Conservation (phyloP, 106 monocot genomes). For the Acorus gramineus region DNA sequence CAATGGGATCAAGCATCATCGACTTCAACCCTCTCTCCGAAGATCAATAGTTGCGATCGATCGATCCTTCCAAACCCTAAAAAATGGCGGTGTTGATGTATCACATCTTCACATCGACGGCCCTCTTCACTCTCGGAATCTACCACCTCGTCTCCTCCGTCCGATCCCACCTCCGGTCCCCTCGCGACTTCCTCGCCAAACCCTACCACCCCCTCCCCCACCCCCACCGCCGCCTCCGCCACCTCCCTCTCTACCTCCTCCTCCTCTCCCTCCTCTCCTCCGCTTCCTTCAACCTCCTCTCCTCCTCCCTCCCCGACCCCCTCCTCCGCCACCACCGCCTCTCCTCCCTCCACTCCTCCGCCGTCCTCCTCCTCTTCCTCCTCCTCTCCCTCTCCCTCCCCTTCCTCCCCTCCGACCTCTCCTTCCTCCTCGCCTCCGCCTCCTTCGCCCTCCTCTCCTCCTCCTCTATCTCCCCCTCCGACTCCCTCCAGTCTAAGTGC, state of each 20-base stretch:
- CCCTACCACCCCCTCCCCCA: constrained; percentile 15
- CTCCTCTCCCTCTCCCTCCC: constrained; percentile 15
- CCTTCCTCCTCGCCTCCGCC: constrained; percentile 32
- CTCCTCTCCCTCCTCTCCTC: constrained; percentile 1
- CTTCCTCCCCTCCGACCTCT: constrained; percentile 29
- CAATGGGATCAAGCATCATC: no score
- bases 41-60: no score
- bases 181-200: constrained; percentile 12
- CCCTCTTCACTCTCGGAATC: constrained; percentile 39
- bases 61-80: no score
- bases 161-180: constrained; percentile 7
- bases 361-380: neutral
- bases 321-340: constrained; percentile 14
- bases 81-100: constrained; percentile 20
- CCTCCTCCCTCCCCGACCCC: neutral
- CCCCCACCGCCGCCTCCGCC: constrained; percentile 12
- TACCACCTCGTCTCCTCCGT: constrained; percentile 58
- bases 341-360: constrained; percentile 12
- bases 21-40: no score
- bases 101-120: constrained; percentile 26
- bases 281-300: neutral
- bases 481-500: constrained; percentile 46
- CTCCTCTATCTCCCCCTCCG: constrained; percentile 12
- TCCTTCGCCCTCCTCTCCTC: constrained; percentile 14
- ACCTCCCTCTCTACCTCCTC: constrained; percentile 2